These are phyloP conservation scores for Phlebiopsis flavidoalba DNA, from an alignment of 768 basidiomycete genomes.

Conservation along the genomic window DNA sequence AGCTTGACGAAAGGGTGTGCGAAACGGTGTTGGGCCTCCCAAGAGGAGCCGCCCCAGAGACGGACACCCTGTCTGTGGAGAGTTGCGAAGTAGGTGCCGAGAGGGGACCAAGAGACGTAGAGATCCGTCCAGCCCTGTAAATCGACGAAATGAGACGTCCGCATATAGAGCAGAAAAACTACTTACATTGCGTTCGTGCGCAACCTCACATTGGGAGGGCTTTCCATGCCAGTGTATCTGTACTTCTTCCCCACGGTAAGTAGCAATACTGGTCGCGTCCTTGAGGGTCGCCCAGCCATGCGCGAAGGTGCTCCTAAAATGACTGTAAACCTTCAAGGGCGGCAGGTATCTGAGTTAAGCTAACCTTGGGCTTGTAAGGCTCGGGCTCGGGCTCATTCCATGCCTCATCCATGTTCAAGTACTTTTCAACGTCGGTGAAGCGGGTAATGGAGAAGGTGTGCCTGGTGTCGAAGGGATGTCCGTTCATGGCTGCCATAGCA, in stretches of 20 bases:
- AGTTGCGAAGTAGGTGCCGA: slow-evolving; percentile 92
- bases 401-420: slow-evolving; percentile 68
- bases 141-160: slow-evolving; percentile 6
- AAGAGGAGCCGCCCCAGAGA: slow-evolving; percentile 91
- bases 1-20: slow-evolving; percentile 94
- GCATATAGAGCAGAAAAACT: neutral
- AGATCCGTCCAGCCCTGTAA: slow-evolving; percentile 91
- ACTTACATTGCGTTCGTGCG: slow-evolving; percentile 68
- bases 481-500: slow-evolving; percentile 63
- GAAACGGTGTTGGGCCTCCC: slow-evolving; percentile 85
- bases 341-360: slow-evolving; percentile 9
- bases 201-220: slow-evolving; percentile 78
- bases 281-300: slow-evolving; percentile 89
- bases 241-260: slow-evolving; percentile 89
- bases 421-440: slow-evolving; percentile 87
- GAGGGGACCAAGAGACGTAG: slow-evolving; percentile 95
- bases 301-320: slow-evolving; percentile 84
- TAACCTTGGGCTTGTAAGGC: slow-evolving; percentile 71
- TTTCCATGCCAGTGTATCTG: slow-evolving; percentile 91
- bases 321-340: neutral
- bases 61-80: slow-evolving; percentile 94
- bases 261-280: slow-evolving; percentile 96
- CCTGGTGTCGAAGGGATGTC: slow-evolving; percentile 81
- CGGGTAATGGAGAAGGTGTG: slow-evolving; percentile 83
- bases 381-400: slow-evolving; percentile 72